Conservation (phyloP, 2,329 filamentous ascomycete species). For the Fusarium praegraminearum region DNA sequence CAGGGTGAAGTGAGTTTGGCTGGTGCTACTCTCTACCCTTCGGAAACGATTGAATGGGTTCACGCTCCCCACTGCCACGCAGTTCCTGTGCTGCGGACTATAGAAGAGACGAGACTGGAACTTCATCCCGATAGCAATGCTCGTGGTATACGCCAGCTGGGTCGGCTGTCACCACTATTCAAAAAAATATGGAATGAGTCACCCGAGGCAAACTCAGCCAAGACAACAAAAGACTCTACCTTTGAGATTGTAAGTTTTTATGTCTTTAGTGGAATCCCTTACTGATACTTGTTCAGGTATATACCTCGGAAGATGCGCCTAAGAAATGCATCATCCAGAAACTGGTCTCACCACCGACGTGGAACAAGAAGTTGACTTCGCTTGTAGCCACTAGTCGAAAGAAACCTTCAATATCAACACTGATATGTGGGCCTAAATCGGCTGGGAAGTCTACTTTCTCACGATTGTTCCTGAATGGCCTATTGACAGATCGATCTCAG, state of each 20-base stretch:
- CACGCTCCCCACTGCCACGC: conserved; percentile 77
- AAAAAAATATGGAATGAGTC: conserved; percentile 72
- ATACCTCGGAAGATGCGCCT: conserved; percentile 64
- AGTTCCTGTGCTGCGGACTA: conserved; percentile 72
- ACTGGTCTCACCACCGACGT: conserved; percentile 67
- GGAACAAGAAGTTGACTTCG: conserved; percentile 70
- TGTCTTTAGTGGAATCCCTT: not conserved
- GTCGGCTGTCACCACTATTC: conserved; percentile 74
- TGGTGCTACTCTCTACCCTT: conserved; percentile 70
- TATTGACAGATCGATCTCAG: conserved; percentile 62
- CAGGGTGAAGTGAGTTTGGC: conserved; percentile 73
- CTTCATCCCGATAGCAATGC: conserved; percentile 66
- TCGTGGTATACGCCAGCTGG: conserved; percentile 64
- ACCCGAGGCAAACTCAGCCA: conserved; percentile 38
- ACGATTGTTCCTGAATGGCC: conserved; percentile 72
- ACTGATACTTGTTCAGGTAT: conserved; percentile 59
- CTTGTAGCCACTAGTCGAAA: conserved; percentile 53
- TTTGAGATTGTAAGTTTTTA: conserved; percentile 63
- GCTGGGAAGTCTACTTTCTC: conserved; percentile 83
- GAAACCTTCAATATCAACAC: conserved; percentile 56
- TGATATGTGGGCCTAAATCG: conserved; percentile 77
- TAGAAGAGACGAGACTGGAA: conserved; percentile 64
- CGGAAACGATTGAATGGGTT: conserved; percentile 64
- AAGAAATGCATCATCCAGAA: conserved; percentile 64
- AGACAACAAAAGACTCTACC: conserved; percentile 44